These are phyloP conservation scores for Ascochyta lentis DNA, from an alignment of 2,329 filamentous ascomycete species.

Conservation along the genomic window DNA sequence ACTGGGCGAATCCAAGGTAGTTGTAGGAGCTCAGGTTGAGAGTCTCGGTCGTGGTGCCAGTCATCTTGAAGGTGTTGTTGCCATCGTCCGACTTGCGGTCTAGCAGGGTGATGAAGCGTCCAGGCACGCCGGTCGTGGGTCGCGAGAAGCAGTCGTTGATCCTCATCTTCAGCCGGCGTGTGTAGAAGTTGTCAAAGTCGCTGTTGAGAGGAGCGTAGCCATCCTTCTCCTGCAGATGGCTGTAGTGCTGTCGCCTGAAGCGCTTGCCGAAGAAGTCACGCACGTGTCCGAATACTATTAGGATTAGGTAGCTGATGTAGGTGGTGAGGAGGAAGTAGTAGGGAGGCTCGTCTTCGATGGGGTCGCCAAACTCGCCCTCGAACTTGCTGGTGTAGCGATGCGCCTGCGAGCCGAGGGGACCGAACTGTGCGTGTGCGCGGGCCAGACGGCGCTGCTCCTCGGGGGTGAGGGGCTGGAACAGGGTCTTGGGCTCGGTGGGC, in stretches of 20 bases:
- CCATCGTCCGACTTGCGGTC: slow-evolving; percentile 91
- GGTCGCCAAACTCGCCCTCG: slow-evolving; percentile 79
- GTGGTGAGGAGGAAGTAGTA: slow-evolving; percentile 98
- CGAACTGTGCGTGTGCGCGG: slow-evolving; percentile 88
- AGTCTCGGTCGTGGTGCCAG: slow-evolving; percentile 90
- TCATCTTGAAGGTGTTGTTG: slow-evolving; percentile 88
- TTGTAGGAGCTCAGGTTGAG: slow-evolving; percentile 99
- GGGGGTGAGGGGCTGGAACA: slow-evolving; percentile 88
- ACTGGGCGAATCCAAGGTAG: slow-evolving; percentile 97
- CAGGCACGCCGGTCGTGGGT: slow-evolving; percentile 90
- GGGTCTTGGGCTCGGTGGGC: slow-evolving; percentile 75
- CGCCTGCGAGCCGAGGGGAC: slow-evolving; percentile 77
- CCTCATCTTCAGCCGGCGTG: slow-evolving; percentile 86
- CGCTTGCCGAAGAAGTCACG: slow-evolving; percentile 98
- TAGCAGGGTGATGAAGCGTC: slow-evolving; percentile 89
- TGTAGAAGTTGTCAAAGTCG: slow-evolving; percentile 99
- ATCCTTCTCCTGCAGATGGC: slow-evolving; percentile 79
- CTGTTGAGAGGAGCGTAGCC: slow-evolving; percentile 96
- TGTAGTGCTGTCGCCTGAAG: slow-evolving; percentile 87
- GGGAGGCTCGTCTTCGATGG: slow-evolving; percentile 91
- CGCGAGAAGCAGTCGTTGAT: slow-evolving; percentile 97
- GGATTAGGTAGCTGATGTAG: slow-evolving; percentile 95
- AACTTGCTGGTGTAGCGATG: slow-evolving; percentile 92
- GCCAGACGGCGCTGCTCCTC: slow-evolving; percentile 79
- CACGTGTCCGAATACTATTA: slow-evolving; percentile 94